Conservation (phyloP, 2,329 filamentous ascomycete genomes). For the Fusarium burgessii region DNA sequence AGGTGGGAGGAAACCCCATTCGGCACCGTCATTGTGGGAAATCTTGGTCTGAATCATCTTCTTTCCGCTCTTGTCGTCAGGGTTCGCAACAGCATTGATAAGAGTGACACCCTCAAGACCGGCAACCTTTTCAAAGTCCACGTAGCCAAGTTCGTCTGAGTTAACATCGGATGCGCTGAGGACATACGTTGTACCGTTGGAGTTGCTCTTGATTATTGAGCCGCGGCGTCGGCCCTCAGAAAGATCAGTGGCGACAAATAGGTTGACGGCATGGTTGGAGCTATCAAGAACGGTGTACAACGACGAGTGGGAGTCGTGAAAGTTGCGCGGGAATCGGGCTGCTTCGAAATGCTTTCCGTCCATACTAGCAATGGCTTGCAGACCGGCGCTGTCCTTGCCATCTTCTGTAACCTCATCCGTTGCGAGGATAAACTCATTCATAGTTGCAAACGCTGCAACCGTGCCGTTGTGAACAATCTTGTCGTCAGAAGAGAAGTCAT, state of each 20-base stretch:
- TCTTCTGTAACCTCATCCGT: conserved; percentile 73
- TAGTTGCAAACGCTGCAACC: conserved; percentile 88
- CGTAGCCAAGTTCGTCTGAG: conserved; percentile 79
- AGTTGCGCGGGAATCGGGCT: conserved; percentile 87
- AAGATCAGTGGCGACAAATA: conserved; percentile 87
- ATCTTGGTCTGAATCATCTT: conserved; percentile 93
- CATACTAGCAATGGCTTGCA: conserved; percentile 85
- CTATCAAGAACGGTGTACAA: conserved; percentile 96
- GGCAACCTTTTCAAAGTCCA: conserved; percentile 96
- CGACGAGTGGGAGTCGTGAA: conserved; percentile 80
- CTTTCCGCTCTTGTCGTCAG: conserved; percentile 76
- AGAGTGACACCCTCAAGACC: conserved; percentile 91
- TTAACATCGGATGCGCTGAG: conserved; percentile 86
- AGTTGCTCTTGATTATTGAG: conserved; percentile 96
- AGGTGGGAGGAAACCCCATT: conserved; percentile 84
- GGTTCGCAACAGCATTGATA: conserved; percentile 86
- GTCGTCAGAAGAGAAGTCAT: conserved; percentile 79
- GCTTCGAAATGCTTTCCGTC: conserved; percentile 86
- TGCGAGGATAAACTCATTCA: conserved; percentile 96
- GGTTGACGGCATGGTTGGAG: conserved; percentile 91
- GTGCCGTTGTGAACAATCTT: conserved; percentile 63
- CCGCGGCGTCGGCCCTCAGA: conserved; percentile 77
- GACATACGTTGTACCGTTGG: conserved; percentile 95
- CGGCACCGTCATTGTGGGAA: conserved; percentile 93
- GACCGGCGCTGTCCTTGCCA: conserved; percentile 65